Evolutionary conservation across 768 basidiomycete genomes (phyloP).

Genomic region (Cubamyces sp.): DNA sequence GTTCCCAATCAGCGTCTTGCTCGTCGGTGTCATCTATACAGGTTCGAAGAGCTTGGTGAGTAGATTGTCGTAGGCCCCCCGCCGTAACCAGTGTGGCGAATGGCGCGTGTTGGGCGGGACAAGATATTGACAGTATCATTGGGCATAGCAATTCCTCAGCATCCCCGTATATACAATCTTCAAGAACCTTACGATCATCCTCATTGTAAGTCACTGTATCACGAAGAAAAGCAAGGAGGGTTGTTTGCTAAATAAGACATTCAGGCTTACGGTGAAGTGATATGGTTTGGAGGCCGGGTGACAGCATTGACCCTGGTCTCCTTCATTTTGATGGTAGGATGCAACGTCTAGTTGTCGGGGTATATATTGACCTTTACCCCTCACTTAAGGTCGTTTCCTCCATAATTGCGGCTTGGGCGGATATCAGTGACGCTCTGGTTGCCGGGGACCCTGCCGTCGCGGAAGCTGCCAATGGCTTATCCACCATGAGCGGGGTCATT

Average conservation of each 20-base stretch:
- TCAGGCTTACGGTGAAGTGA: conserved; percentile 94
- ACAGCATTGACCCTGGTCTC: conserved; percentile 87
- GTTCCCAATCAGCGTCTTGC: conserved; percentile 92
- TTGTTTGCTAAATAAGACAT: too few relatives aligned
- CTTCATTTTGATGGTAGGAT: conserved; percentile 86
- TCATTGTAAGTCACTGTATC: conserved; percentile 68
- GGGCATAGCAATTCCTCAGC: conserved; percentile 85
- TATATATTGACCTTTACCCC: not conserved
- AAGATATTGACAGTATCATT: not conserved
- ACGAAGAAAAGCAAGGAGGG: not conserved
- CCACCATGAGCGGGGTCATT: conserved; percentile 50
- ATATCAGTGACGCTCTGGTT: conserved; percentile 58
- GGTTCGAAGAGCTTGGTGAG: conserved; percentile 95
- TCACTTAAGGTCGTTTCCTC: conserved; percentile 82
- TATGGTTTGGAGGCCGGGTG: conserved; percentile 94
- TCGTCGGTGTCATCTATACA: conserved; percentile 96
- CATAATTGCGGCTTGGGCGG: conserved; percentile 95
- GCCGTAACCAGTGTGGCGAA: not conserved
- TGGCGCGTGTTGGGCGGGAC: not conserved
- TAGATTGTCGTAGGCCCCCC: conserved; percentile 16
- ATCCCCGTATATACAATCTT: conserved; percentile 99
- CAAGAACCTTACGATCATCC: conserved; percentile 99
- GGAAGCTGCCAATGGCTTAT: conserved; percentile 34
- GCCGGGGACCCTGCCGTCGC: conserved; percentile 33
- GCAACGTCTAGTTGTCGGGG: too few relatives aligned